Evolutionary conservation across 2,329 filamentous ascomycete species (phyloP).

Genomic region (Westerdykella ornata): DNA sequence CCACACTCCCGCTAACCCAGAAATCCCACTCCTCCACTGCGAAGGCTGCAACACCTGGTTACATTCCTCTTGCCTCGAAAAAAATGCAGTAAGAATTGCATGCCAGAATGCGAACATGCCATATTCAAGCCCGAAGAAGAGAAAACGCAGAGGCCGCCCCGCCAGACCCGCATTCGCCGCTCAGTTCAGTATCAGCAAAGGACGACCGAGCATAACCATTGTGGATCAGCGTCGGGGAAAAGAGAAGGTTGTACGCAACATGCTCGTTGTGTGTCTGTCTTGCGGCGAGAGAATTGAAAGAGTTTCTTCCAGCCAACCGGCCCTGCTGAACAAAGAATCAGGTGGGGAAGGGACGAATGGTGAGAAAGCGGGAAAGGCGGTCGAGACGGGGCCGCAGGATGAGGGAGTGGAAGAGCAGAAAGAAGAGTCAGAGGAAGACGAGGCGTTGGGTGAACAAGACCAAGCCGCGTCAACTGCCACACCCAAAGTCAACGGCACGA

Average conservation of each 20-base stretch:
- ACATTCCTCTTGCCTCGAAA: conserved; percentile 36
- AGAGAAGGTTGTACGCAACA: not conserved
- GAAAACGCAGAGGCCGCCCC: not conserved
- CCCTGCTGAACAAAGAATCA: too few species aligned
- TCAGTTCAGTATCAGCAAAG: conserved; percentile 15
- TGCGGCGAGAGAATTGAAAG: too few species aligned
- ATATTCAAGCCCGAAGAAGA: conserved; percentile 2
- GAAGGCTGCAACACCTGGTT: conserved; percentile 39
- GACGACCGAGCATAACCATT: conserved; percentile 11
- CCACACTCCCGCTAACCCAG: conserved; percentile 38
- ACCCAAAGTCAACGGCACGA: too few species aligned
- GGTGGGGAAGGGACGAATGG: too few species aligned
- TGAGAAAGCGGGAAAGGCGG: too few species aligned
- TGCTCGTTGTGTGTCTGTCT: too few species aligned
- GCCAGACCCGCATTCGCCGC: conserved; percentile 1
- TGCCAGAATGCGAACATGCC: conserved; percentile 2
- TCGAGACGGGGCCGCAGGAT: too few species aligned
- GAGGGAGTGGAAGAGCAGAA: not conserved
- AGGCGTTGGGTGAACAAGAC: too few species aligned
- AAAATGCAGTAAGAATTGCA: conserved; percentile 11
- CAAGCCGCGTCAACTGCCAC: too few species aligned
- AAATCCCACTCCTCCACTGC: conserved; percentile 40
- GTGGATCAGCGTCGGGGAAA: not conserved
- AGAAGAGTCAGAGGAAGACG: not conserved
- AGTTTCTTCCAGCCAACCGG: too few species aligned